Conservation (phyloP, 2,329 filamentous ascomycete species). For the Paecilomyces sp. region DNA sequence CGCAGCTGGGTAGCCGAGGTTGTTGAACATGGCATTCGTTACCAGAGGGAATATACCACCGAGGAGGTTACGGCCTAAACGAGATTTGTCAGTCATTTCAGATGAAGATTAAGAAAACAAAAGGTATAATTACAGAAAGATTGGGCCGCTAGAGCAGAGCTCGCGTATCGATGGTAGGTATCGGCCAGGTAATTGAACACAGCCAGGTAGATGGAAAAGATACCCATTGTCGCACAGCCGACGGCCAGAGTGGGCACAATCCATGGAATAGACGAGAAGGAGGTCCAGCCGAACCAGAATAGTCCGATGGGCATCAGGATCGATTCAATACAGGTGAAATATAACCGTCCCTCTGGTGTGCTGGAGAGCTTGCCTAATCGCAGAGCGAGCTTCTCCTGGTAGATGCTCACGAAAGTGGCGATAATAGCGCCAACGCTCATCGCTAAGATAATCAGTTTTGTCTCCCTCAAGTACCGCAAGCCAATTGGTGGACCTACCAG, state of each 20-base stretch:
- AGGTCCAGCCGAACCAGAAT: slow-evolving; percentile 73
- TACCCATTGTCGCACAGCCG: slow-evolving; percentile 68
- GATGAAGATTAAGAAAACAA: background rate
- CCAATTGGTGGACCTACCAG: slow-evolving; percentile 23
- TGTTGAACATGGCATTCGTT: slow-evolving; percentile 63
- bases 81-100: background rate
- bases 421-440: slow-evolving; percentile 62
- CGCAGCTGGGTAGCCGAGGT: slow-evolving; percentile 63
- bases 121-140: slow-evolving; percentile 54
- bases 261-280: slow-evolving; percentile 58
- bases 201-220: slow-evolving; percentile 72
- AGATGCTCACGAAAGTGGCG: slow-evolving; percentile 62
- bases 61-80: slow-evolving; percentile 62
- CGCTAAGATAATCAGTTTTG: slow-evolving; percentile 30
- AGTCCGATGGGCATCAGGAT: slow-evolving; percentile 70
- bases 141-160: slow-evolving; percentile 77
- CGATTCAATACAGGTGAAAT: slow-evolving; percentile 73
- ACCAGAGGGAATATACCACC: slow-evolving; percentile 76
- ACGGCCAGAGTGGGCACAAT: slow-evolving; percentile 65
- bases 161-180: slow-evolving; percentile 70
- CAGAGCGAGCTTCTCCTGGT: slow-evolving; percentile 61
- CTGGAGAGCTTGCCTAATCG: slow-evolving; percentile 38
- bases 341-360: slow-evolving; percentile 69
- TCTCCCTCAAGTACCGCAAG: background rate
- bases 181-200: slow-evolving; percentile 85